These are phyloP conservation scores for Neurospora sp. DNA, from an alignment of 495 filamentous ascomycete species.

Conservation along the genomic window DNA sequence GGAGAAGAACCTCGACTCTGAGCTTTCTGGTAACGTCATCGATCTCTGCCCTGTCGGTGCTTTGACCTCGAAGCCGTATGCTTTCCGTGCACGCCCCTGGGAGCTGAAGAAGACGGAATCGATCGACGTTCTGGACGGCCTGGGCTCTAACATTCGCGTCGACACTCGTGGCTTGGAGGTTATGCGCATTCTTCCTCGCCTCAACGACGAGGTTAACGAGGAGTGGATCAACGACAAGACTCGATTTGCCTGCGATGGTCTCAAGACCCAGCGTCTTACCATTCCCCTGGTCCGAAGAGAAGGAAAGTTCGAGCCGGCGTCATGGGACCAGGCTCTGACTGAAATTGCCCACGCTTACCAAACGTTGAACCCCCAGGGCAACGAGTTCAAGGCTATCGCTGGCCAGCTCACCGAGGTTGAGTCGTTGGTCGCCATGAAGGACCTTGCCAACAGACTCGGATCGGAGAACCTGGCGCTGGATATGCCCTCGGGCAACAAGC, in stretches of 20 bases:
- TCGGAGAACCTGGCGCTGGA: constrained; percentile 94
- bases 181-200: constrained; percentile 82
- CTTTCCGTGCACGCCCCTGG: constrained; percentile 94
- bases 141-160: constrained; percentile 89
- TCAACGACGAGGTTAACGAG: constrained; percentile 97
- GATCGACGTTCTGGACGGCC: constrained; percentile 82
- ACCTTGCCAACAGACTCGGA: constrained; percentile 86
- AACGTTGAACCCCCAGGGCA: constrained; percentile 63
- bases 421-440: constrained; percentile 91
- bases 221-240: constrained; percentile 99
- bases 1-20: constrained; percentile 80
- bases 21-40: constrained; percentile 94
- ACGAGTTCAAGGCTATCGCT: constrained; percentile 93
- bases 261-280: constrained; percentile 88
- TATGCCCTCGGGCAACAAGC: constrained; percentile 71
- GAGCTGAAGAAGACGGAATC: constrained; percentile 90
- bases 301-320: constrained; percentile 77
- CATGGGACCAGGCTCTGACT: constrained; percentile 87
- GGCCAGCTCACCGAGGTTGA: constrained; percentile 86
- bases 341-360: constrained; percentile 72
- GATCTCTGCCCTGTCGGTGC: constrained; percentile 97
- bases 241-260: constrained; percentile 92
- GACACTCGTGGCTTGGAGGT: constrained; percentile 92
- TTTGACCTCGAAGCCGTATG: constrained; percentile 92
- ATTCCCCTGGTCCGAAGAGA: constrained; percentile 82